Evolutionary conservation across 495 filamentous ascomycete species (phyloP).

Genomic region (Penicillium parvum): DNA sequence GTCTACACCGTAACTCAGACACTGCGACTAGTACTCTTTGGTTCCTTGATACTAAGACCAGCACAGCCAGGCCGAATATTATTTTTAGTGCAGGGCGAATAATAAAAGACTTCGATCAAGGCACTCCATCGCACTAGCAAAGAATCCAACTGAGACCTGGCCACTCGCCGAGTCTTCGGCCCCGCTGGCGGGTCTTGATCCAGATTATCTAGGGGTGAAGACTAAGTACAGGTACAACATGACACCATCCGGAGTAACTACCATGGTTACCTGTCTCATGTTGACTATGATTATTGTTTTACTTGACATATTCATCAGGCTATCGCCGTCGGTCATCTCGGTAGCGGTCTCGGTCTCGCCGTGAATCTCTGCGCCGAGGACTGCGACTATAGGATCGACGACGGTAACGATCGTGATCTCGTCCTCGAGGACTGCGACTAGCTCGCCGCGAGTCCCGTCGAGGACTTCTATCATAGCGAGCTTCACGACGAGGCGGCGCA

Average conservation of each 20-base stretch:
- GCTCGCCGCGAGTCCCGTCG: conserved; percentile 25
- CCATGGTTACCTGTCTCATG: too few relatives aligned
- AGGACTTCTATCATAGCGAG: conserved; percentile 22
- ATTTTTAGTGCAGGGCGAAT: conserved; percentile 23
- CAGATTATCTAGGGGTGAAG: neutral
- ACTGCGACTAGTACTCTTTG: neutral
- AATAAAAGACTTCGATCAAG: neutral
- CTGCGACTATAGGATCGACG: conserved; percentile 51
- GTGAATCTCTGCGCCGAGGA: conserved; percentile 33
- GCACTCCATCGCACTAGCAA: neutral
- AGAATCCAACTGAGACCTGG: conserved; percentile 13
- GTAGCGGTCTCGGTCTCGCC: conserved; percentile 30
- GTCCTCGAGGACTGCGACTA: conserved; percentile 48
- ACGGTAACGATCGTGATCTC: conserved; percentile 25
- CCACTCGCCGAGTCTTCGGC: conserved; percentile 11
- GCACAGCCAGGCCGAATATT: conserved; percentile 6
- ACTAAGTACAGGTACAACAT: neutral
- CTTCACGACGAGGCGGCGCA: conserved; percentile 11
- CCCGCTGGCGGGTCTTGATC: conserved; percentile 7
- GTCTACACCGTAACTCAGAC: conserved; percentile 14
- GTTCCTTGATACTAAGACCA: too few relatives aligned
- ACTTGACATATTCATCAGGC: neutral
- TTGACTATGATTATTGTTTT: neutral
- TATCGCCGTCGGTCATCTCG: conserved; percentile 25
- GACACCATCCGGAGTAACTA: too few relatives aligned